Evolutionary conservation across 31 red algal species (phyloP).

Genomic region (Asparagopsis taxiformis): DNA sequence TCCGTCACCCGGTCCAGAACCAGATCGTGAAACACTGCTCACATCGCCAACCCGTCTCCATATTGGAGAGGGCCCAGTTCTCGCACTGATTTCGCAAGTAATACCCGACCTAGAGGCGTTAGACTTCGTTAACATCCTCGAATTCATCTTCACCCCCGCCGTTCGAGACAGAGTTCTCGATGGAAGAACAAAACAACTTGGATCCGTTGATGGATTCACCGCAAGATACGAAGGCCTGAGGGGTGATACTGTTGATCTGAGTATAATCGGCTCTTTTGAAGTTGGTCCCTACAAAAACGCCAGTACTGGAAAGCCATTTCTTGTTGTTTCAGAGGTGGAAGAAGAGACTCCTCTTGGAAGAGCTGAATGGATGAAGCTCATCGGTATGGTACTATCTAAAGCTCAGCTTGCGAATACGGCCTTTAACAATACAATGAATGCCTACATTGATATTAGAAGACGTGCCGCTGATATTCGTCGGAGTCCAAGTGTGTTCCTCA

Average conservation of each 20-base stretch:
- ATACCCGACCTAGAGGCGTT: background rate
- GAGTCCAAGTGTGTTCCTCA: constrained; percentile 19
- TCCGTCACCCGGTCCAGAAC: background rate
- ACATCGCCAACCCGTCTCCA: background rate
- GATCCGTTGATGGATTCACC: background rate
- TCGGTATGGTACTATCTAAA: constrained; percentile 3
- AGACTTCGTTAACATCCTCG: background rate
- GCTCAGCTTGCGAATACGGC: background rate
- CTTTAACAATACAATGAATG: background rate
- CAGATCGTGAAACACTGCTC: background rate
- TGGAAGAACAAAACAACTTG: background rate
- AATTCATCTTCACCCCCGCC: background rate
- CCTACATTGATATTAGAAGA: constrained; percentile 4
- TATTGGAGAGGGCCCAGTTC: background rate
- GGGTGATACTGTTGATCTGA: background rate
- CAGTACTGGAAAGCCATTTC: background rate
- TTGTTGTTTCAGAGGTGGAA: constrained; percentile 3
- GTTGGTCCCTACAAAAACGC: background rate
- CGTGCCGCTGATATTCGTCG: background rate
- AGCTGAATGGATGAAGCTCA: constrained; percentile 34
- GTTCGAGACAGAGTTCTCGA: background rate
- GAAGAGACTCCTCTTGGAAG: constrained; percentile 13
- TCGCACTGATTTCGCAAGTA: background rate
- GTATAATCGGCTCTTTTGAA: constrained; percentile 2
- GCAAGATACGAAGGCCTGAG: background rate